Evolutionary conservation across 1,284 basidiomycete genomes (phyloP).

Genomic region (Tremellales sp.): DNA sequence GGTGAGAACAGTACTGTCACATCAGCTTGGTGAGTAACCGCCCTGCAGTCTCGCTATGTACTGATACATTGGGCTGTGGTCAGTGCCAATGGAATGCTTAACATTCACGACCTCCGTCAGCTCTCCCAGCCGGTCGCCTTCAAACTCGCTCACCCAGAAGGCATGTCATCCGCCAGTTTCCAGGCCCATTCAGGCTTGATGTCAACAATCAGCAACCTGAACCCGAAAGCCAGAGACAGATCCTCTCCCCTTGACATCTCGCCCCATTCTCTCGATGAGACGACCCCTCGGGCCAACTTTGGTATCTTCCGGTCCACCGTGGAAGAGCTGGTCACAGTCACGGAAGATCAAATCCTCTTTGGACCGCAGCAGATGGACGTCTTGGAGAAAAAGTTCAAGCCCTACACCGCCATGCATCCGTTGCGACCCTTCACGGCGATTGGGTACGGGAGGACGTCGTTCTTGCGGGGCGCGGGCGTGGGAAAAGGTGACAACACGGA

Average conservation of each 20-base stretch:
- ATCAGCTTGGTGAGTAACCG: constrained; percentile 26
- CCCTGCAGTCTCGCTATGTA: not conserved
- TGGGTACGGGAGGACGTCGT: constrained; percentile 24
- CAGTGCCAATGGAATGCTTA: constrained; percentile 30
- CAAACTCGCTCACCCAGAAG: constrained; percentile 22
- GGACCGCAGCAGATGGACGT: constrained; percentile 9
- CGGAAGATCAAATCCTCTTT: constrained; percentile 18
- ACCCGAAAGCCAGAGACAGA: not conserved
- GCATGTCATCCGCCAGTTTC: constrained; percentile 24
- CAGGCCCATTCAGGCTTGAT: constrained; percentile 38
- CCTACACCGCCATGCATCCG: constrained; percentile 34
- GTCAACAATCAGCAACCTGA: constrained; percentile 23
- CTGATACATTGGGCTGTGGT: not conserved
- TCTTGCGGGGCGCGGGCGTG: constrained; percentile 26
- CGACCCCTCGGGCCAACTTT: constrained; percentile 14
- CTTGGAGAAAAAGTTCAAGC: constrained; percentile 7
- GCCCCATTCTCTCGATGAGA: not conserved
- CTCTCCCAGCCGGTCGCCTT: constrained; percentile 13
- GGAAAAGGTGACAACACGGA: constrained; percentile 36
- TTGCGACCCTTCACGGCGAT: constrained; percentile 31
- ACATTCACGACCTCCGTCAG: constrained; percentile 29
- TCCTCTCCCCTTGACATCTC: too few relatives aligned
- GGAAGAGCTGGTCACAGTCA: constrained; percentile 9
- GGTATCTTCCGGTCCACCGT: constrained; percentile 21
- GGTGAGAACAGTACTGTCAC: constrained; percentile 32